Conservation (phyloP, 805 yeast species). For the Saturnispora sanitii region DNA sequence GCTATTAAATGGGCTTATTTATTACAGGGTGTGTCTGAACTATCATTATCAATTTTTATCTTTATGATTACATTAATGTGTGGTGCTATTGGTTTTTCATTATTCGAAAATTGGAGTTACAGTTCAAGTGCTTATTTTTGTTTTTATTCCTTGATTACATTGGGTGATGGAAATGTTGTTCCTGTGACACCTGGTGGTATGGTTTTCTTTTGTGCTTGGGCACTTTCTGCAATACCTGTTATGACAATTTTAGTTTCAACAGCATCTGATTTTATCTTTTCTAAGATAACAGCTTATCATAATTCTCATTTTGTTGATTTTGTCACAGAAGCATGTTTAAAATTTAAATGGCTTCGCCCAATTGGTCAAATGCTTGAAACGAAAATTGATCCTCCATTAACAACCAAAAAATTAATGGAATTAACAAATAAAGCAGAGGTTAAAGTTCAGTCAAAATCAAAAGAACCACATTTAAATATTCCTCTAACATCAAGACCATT, state of each 20-base stretch:
- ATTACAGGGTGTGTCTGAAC: constrained; percentile 31
- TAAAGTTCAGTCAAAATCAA: not conserved
- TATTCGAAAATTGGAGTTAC: constrained; percentile 62
- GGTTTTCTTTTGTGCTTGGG: constrained; percentile 71
- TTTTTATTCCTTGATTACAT: constrained; percentile 63
- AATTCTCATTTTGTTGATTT: constrained; percentile 12
- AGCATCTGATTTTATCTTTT: constrained; percentile 51
- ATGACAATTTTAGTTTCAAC: constrained; percentile 75
- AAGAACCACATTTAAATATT: constrained; percentile 1
- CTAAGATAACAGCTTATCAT: constrained; percentile 18
- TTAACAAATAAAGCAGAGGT: constrained; percentile 9
- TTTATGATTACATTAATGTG: constrained; percentile 57
- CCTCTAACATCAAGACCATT: constrained; percentile 17
- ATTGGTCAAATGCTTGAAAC: constrained; percentile 8
- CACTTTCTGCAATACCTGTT: constrained; percentile 71
- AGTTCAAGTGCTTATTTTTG: constrained; percentile 68
- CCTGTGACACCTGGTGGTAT: constrained; percentile 59
- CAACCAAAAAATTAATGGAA: constrained; percentile 5
- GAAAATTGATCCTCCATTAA: not conserved
- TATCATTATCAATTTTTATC: constrained; percentile 30
- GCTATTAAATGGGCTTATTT: constrained; percentile 35
- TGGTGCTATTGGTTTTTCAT: constrained; percentile 59
- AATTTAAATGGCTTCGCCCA: constrained; percentile 3
- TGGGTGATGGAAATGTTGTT: constrained; percentile 75
- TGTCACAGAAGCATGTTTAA: constrained; percentile 10